Evolutionary conservation across 176 grass and related monocot genomes (phyloP).

Genomic region (Rhynchospora breviuscula): DNA sequence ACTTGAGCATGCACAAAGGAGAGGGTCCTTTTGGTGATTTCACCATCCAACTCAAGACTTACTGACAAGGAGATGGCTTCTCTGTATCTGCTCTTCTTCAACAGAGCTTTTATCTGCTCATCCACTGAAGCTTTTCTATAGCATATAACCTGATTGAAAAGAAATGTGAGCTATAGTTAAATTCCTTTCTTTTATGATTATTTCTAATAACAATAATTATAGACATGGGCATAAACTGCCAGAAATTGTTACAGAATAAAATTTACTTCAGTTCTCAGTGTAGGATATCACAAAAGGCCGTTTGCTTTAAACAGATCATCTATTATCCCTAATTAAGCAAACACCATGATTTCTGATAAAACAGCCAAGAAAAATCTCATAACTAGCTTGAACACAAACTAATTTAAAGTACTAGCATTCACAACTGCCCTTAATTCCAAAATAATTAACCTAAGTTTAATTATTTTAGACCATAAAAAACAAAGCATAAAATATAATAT

Average conservation of each 20-base stretch:
- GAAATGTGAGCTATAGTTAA: background rate
- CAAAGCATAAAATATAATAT: background rate
- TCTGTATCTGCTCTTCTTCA: conserved; percentile 69
- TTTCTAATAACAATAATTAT: conserved; percentile 10
- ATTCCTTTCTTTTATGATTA: conserved; percentile 1
- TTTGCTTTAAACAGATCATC: background rate
- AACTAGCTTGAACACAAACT: background rate
- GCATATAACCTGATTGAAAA: conserved; percentile 55
- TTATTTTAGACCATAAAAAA: background rate
- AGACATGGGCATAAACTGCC: background rate
- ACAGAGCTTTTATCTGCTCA: conserved; percentile 76
- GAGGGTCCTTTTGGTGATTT: conserved; percentile 74
- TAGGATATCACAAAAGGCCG: background rate
- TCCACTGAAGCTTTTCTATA: conserved; percentile 64
- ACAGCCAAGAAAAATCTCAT: background rate
- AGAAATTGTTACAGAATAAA: background rate
- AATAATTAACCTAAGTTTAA: background rate
- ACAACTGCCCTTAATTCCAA: background rate
- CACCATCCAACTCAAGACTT: conserved; percentile 67
- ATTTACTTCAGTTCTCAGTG: background rate
- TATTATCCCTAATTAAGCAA: background rate
- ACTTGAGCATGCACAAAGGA: conserved; percentile 96
- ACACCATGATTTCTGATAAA: background rate
- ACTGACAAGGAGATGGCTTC: conserved; percentile 70
- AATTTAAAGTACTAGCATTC: background rate